Conservation (phyloP, 345 rosid species). For the Eucalyptus microcorys region DNA sequence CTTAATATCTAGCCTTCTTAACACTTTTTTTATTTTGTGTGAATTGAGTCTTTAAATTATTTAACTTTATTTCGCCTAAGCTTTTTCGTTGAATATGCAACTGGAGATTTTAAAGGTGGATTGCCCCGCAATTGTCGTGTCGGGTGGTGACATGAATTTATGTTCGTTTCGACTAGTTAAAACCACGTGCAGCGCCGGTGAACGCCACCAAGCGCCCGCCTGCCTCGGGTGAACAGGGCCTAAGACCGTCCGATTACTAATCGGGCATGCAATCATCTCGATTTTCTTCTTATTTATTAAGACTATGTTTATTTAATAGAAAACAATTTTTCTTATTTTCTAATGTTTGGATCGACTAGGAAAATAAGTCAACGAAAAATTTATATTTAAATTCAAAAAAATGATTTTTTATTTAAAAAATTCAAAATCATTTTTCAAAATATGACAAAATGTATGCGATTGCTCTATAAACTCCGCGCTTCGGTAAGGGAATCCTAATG, state of each 20-base stretch:
- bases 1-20: background rate
- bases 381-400: too few relatives aligned
- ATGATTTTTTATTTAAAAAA: too few relatives aligned
- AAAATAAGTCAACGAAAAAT: too few relatives aligned
- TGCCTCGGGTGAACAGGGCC: background rate
- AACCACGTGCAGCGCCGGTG: background rate
- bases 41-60: background rate
- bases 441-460: too few relatives aligned
- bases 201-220: background rate
- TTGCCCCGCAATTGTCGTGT: background rate
- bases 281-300: too few relatives aligned
- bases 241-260: background rate
- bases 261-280: background rate
- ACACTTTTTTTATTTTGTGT: too few relatives aligned
- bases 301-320: too few relatives aligned
- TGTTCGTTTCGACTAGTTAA: background rate
- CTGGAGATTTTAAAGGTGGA: background rate
- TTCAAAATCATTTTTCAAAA: background rate
- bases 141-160: background rate
- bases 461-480: fast-evolving
- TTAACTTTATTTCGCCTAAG: background rate
- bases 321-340: fast-evolving
- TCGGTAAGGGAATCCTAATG: background rate
- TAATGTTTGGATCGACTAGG: fast-evolving
- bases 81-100: background rate